These are phyloP conservation scores for Hymenoscyphus repandus DNA, from an alignment of 2,329 filamentous ascomycete genomes.

Conservation along the genomic window DNA sequence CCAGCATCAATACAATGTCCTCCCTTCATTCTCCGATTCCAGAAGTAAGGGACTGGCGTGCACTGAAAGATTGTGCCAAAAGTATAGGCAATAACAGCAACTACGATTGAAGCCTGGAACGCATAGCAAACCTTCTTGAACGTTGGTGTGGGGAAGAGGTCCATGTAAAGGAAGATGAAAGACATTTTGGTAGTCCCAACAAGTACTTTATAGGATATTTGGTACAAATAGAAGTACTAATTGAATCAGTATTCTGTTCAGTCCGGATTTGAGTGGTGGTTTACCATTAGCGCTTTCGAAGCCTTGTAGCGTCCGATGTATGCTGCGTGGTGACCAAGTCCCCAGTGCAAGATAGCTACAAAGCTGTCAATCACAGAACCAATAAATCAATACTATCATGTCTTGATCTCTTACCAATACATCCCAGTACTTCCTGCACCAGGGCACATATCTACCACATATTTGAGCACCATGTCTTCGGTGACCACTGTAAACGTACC, in stretches of 20 bases:
- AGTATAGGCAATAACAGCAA: constrained; percentile 3
- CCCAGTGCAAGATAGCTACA: constrained; percentile 12
- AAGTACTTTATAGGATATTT: constrained; percentile 12
- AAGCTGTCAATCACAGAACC: neutral
- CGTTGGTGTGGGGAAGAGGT: constrained; percentile 12
- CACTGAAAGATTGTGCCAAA: constrained; percentile 14
- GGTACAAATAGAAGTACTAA: constrained; percentile 14
- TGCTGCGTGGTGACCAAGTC: constrained; percentile 12
- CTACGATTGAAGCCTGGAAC: constrained; percentile 1
- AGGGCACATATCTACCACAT: constrained; percentile 4
- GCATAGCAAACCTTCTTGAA: constrained; percentile 7
- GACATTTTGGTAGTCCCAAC: constrained; percentile 15
- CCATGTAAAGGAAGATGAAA: constrained; percentile 15
- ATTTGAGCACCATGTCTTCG: neutral
- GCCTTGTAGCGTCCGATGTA: constrained; percentile 9
- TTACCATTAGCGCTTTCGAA: constrained; percentile 8
- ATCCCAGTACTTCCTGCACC: constrained; percentile 7
- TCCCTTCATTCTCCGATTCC: constrained; percentile 9
- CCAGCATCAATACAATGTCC: constrained; percentile 54
- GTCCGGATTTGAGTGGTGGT: neutral
- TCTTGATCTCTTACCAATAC: constrained; percentile 5
- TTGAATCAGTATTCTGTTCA: neutral
- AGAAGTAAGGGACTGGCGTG: constrained; percentile 12
- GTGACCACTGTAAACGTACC: neutral
- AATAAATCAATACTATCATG: neutral